A percentile compares a stretch with the other conserved stretches of the same genome.
Evolutionary conservation across 768 basidiomycete species (phyloP).

Genomic region (Cubamyces sp.): DNA sequence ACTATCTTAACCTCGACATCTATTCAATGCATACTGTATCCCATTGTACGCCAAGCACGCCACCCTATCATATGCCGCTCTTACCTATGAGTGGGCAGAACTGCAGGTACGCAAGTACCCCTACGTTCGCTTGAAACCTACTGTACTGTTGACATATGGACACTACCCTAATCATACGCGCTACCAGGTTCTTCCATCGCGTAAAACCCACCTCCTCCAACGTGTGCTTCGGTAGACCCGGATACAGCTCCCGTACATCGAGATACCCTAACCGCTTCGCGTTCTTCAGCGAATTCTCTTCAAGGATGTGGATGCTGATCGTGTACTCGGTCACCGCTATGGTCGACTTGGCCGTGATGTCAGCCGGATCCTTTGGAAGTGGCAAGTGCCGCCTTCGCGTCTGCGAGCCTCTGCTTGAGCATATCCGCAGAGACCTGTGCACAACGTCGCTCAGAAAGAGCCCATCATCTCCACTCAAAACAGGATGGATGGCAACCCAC

Average conservation of each 20-base stretch:
- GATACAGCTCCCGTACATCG: constrained; percentile 38
- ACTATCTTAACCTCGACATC: no score
- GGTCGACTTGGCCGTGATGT: not conserved
- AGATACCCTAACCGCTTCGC: constrained; percentile 34
- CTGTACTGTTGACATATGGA: no score
- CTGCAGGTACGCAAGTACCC: no score
- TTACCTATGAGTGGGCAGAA: no score
- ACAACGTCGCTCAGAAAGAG: not conserved
- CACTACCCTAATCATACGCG: not conserved
- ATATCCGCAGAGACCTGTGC: not conserved
- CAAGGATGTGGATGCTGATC: constrained; percentile 31
- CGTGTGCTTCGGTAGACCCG: constrained; percentile 27
- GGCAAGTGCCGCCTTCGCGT: no score
- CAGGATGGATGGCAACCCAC: constrained; percentile 5
- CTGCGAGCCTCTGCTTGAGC: not conserved
- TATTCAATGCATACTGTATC: no score
- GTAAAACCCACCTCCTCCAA: constrained; percentile 34
- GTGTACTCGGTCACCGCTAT: not conserved
- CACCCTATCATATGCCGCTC: no score
- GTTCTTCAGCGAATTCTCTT: constrained; percentile 36
- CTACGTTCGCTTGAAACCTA: no score
- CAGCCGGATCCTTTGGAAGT: not conserved
- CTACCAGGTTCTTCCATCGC: constrained; percentile 9
- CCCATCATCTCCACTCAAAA: not conserved
- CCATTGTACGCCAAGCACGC: no score